Base-by-base conservation (phyloP, 2,329 filamentous ascomycete genomes). In the Fusarium ramigenum region DNA sequence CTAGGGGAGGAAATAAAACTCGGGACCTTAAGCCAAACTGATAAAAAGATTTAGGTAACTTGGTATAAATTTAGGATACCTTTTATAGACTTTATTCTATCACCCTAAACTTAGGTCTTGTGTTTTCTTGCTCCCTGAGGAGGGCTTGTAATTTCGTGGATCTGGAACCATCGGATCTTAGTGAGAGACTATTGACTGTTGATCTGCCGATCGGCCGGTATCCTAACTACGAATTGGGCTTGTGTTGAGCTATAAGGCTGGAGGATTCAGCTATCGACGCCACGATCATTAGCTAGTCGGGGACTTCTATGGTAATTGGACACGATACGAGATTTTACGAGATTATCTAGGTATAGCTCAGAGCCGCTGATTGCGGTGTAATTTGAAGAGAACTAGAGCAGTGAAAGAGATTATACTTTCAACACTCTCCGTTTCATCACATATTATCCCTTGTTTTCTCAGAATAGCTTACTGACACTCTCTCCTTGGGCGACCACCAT, bases 301-400 rank as follows among this genome's bases (percentile, higher is more conserved):
- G 12, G 32, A 5, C 12, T 32, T 32, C 32, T 32, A 32, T 32
- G 32, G 32, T 32, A 34, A 34, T 37, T 37, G 19, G 50, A 21
- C 9, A 0, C 2, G 0, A n/a, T 37, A 37, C 23, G 18, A 28
- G 23, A 7, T n/a, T 18, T 37, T n/a, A 15, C 34, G 23, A 53
- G 6, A 14, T 16, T 23, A 9, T 34, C 5, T 4, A 19, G 23
- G 5, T 19, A 19, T 3, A 23, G 3, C 3, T 9, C 9, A 9
- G 25, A 30, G 23, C 19, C 11, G 9, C 15, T 11, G 9, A 30
- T 21, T 10, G 6, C 6, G 10, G 7, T 30, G 6, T 16, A 5
- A 30, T 7, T 8, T 16, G 3, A 10, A n/a, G 9, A 10, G 3
- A 28, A 16, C 25, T 30, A 30, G 4, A n/a, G 19, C 37, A 40